Conservation (phyloP, 2,329 filamentous ascomycete genomes). For the Hypomyces rosellus region DNA sequence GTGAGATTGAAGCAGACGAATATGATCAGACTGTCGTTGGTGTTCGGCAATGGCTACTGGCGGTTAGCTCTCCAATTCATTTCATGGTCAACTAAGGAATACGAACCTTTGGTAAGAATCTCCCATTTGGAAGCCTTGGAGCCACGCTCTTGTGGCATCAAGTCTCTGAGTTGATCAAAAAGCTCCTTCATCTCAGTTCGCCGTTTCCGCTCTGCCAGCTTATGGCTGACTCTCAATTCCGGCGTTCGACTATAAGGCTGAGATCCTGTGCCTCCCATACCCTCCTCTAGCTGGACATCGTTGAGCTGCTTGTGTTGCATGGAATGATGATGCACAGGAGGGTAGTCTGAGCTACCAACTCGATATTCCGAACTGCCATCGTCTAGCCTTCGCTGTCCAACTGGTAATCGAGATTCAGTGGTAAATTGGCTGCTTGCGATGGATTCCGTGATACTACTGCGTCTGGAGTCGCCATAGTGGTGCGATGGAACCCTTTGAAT, state of each 20-base stretch:
- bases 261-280: slow-evolving; percentile 42
- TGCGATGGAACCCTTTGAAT: slow-evolving; percentile 44
- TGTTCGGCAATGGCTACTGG: slow-evolving; percentile 55
- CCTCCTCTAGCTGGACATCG: slow-evolving; percentile 57
- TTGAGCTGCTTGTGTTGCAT: slow-evolving; percentile 68
- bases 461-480: slow-evolving; percentile 55
- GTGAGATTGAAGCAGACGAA: slow-evolving; percentile 41
- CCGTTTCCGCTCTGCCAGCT: slow-evolving; percentile 76
- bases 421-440: slow-evolving; percentile 76
- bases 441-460: slow-evolving; percentile 71
- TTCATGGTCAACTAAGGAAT: too few relatives aligned
- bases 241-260: slow-evolving; percentile 80
- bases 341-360: slow-evolving; percentile 48
- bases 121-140: slow-evolving; percentile 89
- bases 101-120: slow-evolving; percentile 73
- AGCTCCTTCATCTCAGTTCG: slow-evolving; percentile 84
- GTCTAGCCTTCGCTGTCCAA: slow-evolving; percentile 66
- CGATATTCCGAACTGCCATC: slow-evolving; percentile 50
- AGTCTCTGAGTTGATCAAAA: slow-evolving; percentile 71
- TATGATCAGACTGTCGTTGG: slow-evolving; percentile 45
- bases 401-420: slow-evolving; percentile 63
- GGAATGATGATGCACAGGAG: slow-evolving; percentile 63
- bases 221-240: slow-evolving; percentile 76
- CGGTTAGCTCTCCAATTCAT: slow-evolving; percentile 9
- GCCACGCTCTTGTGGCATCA: slow-evolving; percentile 74